Evolutionary conservation across 345 rosid genomes (phyloP), one percentile per base, ranked within the genome.

Genomic region (Citrus reticulata): DNA sequence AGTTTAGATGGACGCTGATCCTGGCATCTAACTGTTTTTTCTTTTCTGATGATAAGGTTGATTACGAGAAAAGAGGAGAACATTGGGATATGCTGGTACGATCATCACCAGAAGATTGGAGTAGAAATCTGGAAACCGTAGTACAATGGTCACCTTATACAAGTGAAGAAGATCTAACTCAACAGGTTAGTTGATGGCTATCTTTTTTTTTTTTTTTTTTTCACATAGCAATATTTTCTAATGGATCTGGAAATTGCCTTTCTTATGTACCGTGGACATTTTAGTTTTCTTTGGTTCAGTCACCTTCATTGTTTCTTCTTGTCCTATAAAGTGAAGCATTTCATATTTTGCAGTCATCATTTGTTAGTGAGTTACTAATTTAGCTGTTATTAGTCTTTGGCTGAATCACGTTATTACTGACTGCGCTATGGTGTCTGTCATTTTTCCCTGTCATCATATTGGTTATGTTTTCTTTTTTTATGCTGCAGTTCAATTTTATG

Each of bases 91-190:
- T 77, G 90, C 75, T 81, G 74, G 68, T 83, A 8, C 83, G 86
- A 46, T 83, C 85, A 81, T 86, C 91, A 9, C 37, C 6, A 1
- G 81, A 85, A 70, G 94, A 87, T 25, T 92, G 93, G 91, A 70
- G 74, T 71, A 82, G 82, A 40, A 90, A 88, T 78, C 60, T 91
- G 10, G 86, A 86, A 20, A 94, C 87, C 20, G 86, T 94, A 39
- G 65, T 84, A 54, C 84, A 71, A 49, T 90, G 98, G 98, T 90
- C 98, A n/a, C 95, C 98, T 54, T 92, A 86, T 78, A 35, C 35
- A 25, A 82, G 69, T 70, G 84, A 85, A 83, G 67, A 80, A n/a
- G 89, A 86, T 54, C 82, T 94, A 72, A 63, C 86, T 30, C 70
- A 83, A 39, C 91, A 91, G 89, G 98, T 88, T 81, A 77, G 64